Percentiles rank a stretch among this genome's conserved stretches.
phyloP scores from a whole-genome alignment of 148 eudicot genomes.

The Vaccinium darrowii region DNA sequence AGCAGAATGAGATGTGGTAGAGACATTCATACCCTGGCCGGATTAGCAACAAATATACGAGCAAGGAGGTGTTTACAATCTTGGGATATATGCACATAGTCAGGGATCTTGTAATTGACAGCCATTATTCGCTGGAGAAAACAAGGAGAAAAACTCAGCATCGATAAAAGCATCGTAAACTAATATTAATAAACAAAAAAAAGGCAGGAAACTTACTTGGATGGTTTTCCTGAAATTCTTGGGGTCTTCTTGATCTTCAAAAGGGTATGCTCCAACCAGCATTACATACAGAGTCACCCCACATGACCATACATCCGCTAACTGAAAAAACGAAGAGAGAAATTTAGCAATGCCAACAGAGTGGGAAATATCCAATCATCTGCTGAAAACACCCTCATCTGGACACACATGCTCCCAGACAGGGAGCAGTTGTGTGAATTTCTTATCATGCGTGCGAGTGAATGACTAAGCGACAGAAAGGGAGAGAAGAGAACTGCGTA shows the following conservation, averaged over 20 bases:
- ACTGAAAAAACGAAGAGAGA: constrained; percentile 26
- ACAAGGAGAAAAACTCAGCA: constrained; percentile 4
- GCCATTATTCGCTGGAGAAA: constrained; percentile 76
- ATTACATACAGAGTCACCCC: constrained; percentile 84
- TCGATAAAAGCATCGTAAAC: not conserved
- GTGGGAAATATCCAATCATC: not conserved
- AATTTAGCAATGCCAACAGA: not conserved
- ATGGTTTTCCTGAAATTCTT: constrained; percentile 90
- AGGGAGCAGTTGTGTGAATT: no score
- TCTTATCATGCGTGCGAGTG: no score
- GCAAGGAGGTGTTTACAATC: constrained; percentile 82
- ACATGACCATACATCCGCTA: constrained; percentile 89
- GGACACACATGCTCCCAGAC: no score
- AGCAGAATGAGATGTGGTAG: not conserved
- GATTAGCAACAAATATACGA: constrained; percentile 74
- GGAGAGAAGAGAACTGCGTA: no score
- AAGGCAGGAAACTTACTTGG: constrained; percentile 38
- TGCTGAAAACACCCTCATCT: not conserved
- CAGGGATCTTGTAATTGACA: constrained; percentile 86
- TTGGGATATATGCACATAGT: constrained; percentile 88
- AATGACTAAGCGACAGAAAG: no score
- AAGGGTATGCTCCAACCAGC: constrained; percentile 87
- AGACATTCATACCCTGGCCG: constrained; percentile 61
- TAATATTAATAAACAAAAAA: constrained; percentile 1
- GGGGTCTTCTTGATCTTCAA: constrained; percentile 84